A percentile compares a stretch with the other conserved stretches of the same genome.
These are phyloP conservation scores for Solanum sitiens DNA, from an alignment of 257 asterid species.

Conservation along the genomic window DNA sequence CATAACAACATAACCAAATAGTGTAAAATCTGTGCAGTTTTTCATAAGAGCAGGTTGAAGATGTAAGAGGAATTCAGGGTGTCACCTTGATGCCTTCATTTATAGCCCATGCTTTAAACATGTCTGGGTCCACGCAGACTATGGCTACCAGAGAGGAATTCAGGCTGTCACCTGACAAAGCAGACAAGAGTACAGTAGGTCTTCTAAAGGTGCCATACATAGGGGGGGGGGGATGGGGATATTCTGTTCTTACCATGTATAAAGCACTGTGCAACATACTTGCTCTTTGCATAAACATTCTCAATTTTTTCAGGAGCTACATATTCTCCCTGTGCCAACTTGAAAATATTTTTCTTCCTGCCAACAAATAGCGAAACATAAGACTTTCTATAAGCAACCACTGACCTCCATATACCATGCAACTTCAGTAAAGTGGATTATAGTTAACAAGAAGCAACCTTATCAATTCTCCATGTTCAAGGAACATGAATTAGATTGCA, in stretches of 20 bases:
- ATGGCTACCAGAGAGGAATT: constrained; percentile 55
- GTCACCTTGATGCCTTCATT: constrained; percentile 51
- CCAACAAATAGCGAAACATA: background rate
- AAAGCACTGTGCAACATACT: constrained; percentile 79
- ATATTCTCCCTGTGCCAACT: constrained; percentile 94
- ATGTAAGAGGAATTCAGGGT: background rate
- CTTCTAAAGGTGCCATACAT: background rate
- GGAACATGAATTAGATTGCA: background rate
- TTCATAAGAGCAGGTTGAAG: background rate
- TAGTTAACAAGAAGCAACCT: background rate
- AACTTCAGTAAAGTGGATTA: background rate
- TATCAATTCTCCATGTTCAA: background rate
- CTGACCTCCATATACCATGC: background rate
- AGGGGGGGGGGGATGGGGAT: background rate
- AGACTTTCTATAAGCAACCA: background rate
- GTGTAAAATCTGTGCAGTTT: background rate
- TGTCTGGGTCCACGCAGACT: constrained; percentile 53
- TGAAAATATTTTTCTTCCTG: constrained; percentile 94
- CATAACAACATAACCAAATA: background rate
- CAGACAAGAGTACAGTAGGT: background rate
- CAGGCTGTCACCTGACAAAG: constrained; percentile 51
- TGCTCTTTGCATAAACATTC: constrained; percentile 85
- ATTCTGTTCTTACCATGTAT: constrained; percentile 49
- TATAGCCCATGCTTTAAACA: constrained; percentile 50
- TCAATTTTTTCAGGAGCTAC: constrained; percentile 93